Evolutionary conservation across 495 filamentous ascomycete species (phyloP).

Genomic region (Aspergillus nidulans): DNA sequence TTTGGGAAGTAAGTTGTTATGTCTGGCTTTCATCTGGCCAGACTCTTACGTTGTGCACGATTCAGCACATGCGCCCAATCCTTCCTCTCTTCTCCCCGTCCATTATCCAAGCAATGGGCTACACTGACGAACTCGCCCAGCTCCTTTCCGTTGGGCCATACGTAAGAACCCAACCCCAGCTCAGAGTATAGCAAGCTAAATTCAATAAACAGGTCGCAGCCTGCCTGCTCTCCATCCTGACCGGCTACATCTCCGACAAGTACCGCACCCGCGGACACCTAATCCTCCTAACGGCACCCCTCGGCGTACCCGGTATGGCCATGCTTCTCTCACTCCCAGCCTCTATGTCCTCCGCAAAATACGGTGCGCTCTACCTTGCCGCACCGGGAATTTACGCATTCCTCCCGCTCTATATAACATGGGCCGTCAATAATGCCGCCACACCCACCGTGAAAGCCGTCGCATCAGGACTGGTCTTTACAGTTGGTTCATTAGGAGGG

Average conservation of each 20-base stretch:
- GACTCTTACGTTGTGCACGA: background rate
- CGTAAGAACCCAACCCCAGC: background rate
- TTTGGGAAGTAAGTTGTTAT: constrained; percentile 6
- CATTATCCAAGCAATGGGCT: constrained; percentile 10
- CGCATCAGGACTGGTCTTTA: constrained; percentile 2
- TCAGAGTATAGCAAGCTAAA: too few species aligned
- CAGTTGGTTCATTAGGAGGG: background rate
- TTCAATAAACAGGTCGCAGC: background rate
- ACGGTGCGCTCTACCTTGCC: constrained; percentile 8
- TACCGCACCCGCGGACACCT: constrained; percentile 2
- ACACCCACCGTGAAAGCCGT: constrained; percentile 6
- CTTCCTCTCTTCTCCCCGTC: constrained; percentile 11
- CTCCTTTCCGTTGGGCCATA: constrained; percentile 9
- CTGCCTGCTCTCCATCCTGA: constrained; percentile 4
- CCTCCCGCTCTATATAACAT: constrained; percentile 3
- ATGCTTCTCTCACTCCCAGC: constrained; percentile 7
- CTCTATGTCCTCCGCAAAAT: constrained; percentile 4
- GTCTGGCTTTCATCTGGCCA: background rate
- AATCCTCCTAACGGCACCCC: background rate
- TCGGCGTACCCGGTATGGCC: background rate
- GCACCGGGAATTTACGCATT: constrained; percentile 6
- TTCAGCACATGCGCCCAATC: constrained; percentile 10
- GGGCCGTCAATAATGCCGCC: constrained; percentile 9
- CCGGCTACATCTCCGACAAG: constrained; percentile 8
- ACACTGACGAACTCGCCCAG: constrained; percentile 10